Conservation (phyloP, 108 stramenopile species). For the Pseudonitzschia delicatissima region DNA sequence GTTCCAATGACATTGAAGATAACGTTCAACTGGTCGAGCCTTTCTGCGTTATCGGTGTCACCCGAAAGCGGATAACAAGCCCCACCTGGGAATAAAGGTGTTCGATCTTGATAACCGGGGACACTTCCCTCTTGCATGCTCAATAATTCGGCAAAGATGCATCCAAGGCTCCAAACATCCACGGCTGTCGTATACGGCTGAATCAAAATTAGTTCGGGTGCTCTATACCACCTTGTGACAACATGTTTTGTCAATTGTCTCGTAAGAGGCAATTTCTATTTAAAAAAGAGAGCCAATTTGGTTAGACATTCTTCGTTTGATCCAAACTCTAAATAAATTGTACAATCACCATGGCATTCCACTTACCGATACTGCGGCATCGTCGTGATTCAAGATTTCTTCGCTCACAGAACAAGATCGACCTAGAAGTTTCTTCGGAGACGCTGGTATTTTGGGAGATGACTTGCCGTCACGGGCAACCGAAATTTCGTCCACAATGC, state of each 20-base stretch:
- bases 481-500: constrained; percentile 68
- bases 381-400: background rate
- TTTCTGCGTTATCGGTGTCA: constrained; percentile 61
- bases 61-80: constrained; percentile 93
- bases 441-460: background rate
- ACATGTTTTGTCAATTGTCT: constrained; percentile 97
- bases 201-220: constrained; percentile 96
- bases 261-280: constrained; percentile 49
- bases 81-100: constrained; percentile 95
- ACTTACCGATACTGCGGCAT: constrained; percentile 2
- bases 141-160: constrained; percentile 85
- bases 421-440: constrained; percentile 3
- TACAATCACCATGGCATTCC: background rate
- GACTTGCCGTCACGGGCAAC: constrained; percentile 1
- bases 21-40: constrained; percentile 94
- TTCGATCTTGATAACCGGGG: constrained; percentile 85
- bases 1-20: constrained; percentile 96
- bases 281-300: background rate
- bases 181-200: constrained; percentile 96
- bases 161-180: constrained; percentile 96
- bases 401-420: constrained; percentile 3
- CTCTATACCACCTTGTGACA: constrained; percentile 98
- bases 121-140: constrained; percentile 94
- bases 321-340: background rate
- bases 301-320: background rate